phyloP scores from a whole-genome alignment of 805 yeast genomes.

The Maudiozyma bulderi region DNA sequence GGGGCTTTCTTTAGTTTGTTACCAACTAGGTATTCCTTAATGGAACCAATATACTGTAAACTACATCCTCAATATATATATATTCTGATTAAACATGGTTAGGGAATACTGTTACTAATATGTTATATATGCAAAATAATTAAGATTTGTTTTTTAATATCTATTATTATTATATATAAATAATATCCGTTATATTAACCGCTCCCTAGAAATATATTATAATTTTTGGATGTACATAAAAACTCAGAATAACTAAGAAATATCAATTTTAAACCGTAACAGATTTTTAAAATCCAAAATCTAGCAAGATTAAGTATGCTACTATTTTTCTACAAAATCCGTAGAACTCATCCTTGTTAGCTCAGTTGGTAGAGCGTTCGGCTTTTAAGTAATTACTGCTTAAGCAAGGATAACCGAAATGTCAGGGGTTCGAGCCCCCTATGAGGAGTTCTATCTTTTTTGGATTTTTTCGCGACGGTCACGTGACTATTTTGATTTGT shows the following conservation, averaged over 20 bases:
- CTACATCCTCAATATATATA: no score
- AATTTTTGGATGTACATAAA: not conserved
- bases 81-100: no score
- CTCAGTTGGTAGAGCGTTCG: conserved; percentile 67
- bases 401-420: conserved; percentile 35
- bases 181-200: not conserved
- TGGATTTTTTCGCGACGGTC: not conserved
- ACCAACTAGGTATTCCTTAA: no score
- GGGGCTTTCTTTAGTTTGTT: no score
- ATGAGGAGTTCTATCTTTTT: conserved; percentile 34
- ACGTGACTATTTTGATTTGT: no score
- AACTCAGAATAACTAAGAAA: no score
- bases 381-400: conserved; percentile 40
- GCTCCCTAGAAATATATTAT: not conserved
- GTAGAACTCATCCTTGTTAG: conserved; percentile 42
- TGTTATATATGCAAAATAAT: not conserved
- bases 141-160: not conserved
- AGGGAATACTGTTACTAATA: no score
- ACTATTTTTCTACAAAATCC: not conserved
- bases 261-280: not conserved
- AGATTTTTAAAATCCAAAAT: not conserved
- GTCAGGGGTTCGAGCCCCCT: conserved; percentile 46
- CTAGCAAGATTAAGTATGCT: not conserved
- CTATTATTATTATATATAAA: not conserved
- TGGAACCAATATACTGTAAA: no score